Conservation (phyloP, 2,329 filamentous ascomycete genomes). For the Paecilomyces sp. region DNA sequence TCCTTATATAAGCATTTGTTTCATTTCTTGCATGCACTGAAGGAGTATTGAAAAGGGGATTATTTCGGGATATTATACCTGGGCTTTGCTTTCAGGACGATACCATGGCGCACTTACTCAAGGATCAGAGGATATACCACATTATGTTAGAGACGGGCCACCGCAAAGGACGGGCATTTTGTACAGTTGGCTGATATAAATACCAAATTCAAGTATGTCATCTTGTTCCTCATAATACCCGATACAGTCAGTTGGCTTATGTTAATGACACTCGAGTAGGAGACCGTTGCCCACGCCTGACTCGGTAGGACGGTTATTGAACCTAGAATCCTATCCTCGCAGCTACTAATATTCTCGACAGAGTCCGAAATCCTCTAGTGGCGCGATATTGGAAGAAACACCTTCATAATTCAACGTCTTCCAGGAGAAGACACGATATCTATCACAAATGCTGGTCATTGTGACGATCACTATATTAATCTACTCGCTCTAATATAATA, state of each 20-base stretch:
- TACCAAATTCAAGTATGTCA: neutral
- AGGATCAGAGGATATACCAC: neutral
- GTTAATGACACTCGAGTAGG: neutral
- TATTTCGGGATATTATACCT: neutral
- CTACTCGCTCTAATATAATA: neutral
- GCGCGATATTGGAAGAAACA: neutral
- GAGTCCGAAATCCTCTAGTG: too few relatives aligned
- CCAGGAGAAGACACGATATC: neutral
- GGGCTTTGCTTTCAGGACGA: conserved; percentile 1
- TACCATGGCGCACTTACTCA: neutral
- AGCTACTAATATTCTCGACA: neutral
- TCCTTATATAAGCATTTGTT: conserved; percentile 63
- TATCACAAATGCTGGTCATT: neutral
- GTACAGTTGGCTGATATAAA: neutral
- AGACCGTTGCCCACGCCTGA: neutral
- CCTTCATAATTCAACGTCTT: neutral
- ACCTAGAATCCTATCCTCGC: neutral
- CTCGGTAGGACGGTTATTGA: neutral
- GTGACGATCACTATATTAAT: neutral
- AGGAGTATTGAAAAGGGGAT: neutral
- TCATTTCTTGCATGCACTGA: neutral
- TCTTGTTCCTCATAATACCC: neutral
- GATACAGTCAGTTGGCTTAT: neutral
- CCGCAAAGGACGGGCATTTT: neutral
- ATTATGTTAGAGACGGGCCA: neutral